Evolutionary conservation across 2,329 filamentous ascomycete genomes (phyloP).

Genomic region (Hymenoscyphus albidus): DNA sequence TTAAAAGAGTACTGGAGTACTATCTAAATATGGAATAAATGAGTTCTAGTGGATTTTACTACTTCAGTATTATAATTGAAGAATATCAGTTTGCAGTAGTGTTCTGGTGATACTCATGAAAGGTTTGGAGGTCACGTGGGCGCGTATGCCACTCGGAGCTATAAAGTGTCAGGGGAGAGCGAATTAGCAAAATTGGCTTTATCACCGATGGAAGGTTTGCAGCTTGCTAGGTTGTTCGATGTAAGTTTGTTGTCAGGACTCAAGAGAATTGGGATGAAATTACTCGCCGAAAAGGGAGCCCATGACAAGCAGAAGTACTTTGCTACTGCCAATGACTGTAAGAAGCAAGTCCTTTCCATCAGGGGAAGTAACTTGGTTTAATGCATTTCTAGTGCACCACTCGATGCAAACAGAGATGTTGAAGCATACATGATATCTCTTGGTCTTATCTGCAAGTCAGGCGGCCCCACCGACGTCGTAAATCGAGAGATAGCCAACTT

Average conservation of each 20-base stretch:
- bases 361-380: too few species aligned
- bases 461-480: conserved; percentile 13
- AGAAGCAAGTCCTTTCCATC: conserved; percentile 5
- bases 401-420: conserved; percentile 18
- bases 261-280: conserved; percentile 32
- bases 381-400: conserved; percentile 15
- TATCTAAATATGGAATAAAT: too few species aligned
- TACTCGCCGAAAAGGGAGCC: conserved; percentile 26
- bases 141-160: conserved; percentile 36
- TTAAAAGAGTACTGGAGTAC: too few species aligned
- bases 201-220: conserved; percentile 37
- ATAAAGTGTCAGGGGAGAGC: conserved; percentile 32
- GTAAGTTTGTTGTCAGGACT: conserved; percentile 30
- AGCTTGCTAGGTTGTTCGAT: conserved; percentile 36
- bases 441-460: conserved; percentile 23
- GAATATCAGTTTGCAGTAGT: too few species aligned
- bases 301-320: conserved; percentile 33
- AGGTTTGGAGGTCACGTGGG: conserved; percentile 20
- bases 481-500: conserved; percentile 20
- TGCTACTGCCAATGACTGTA: conserved; percentile 37
- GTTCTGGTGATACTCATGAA: conserved; percentile 21
- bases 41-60: too few species aligned
- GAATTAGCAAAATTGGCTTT: conserved; percentile 33
- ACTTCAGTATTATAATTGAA: too few species aligned
- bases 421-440: conserved; percentile 20